phyloP scores from a whole-genome alignment of 441 rosid genomes.

The Macaranga tanarius region DNA sequence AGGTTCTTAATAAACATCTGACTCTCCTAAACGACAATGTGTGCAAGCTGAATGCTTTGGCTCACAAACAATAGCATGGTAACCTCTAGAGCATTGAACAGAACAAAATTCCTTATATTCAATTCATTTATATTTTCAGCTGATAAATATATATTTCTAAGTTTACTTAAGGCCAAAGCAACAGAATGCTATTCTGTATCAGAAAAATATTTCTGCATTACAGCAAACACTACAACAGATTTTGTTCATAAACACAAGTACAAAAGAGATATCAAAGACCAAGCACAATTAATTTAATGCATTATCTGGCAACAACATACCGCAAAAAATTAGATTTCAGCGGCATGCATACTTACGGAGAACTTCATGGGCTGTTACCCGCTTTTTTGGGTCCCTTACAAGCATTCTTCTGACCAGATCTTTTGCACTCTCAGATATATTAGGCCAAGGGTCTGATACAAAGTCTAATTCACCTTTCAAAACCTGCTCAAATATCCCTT shows the following conservation, averaged over 20 bases:
- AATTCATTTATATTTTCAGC: not conserved
- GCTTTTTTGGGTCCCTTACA: conserved; percentile 75
- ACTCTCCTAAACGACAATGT: not conserved
- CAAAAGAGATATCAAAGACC: not conserved
- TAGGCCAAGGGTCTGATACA: conserved; percentile 95
- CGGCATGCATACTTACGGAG: conserved; percentile 52
- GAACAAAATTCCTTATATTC: not conserved
- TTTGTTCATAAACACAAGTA: not conserved
- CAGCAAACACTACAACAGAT: too few species aligned
- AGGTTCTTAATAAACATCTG: not conserved
- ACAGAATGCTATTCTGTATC: not conserved
- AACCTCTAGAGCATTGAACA: not conserved
- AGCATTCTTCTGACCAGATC: conserved; percentile 89
- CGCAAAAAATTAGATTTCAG: not conserved
- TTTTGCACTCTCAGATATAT: conserved; percentile 76
- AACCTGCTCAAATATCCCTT: conserved; percentile 95
- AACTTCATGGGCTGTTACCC: conserved; percentile 87
- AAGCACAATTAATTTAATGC: not conserved
- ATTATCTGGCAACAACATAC: not conserved
- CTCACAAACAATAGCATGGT: not conserved
- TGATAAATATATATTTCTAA: not conserved
- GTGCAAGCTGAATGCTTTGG: not conserved
- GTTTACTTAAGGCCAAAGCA: not conserved
- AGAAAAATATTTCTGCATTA: not conserved
- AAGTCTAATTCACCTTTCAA: conserved; percentile 91